Percentiles rank a stretch among this genome's conserved stretches.
phyloP scores from a whole-genome alignment of 2,329 filamentous ascomycete species.

The Pyrenophora teres region DNA sequence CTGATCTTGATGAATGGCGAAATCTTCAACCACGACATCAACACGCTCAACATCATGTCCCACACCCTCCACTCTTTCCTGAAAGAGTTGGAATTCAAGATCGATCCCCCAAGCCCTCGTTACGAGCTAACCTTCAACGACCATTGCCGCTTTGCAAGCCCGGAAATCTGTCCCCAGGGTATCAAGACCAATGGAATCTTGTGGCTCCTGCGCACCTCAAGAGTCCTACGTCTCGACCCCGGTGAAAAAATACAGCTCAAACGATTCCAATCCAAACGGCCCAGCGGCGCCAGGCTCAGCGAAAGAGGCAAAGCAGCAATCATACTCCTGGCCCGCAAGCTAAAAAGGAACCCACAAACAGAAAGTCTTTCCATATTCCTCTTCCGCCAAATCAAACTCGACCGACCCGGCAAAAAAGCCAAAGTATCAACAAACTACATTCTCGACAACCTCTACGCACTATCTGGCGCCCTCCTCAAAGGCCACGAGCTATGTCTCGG shows the following conservation, averaged over 20 bases:
- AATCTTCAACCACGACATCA: conserved; percentile 6
- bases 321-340: conserved; percentile 2
- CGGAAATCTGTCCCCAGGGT: conserved; percentile 8
- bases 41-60: not conserved
- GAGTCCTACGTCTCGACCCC: not conserved
- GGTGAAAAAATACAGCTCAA: not conserved
- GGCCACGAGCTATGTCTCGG: conserved; percentile 13
- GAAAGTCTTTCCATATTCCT: not conserved
- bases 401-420: not conserved
- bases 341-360: not conserved
- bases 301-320: not conserved
- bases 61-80: conserved; percentile 10
- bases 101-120: conserved; percentile 8
- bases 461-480: conserved; percentile 11
- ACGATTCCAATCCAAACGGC: not conserved
- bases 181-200: conserved; percentile 17
- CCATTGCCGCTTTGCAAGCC: conserved; percentile 19
- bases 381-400: not conserved
- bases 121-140: conserved; percentile 19
- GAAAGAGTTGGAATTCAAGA: conserved; percentile 1
- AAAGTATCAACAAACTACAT: conserved; percentile 6
- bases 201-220: conserved; percentile 5
- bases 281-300: not conserved
- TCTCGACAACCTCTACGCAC: conserved; percentile 12
- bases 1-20: conserved; percentile 26